Base-by-base conservation (phyloP, 768 basidiomycete genomes). In the Favolaschia claudopus region DNA sequence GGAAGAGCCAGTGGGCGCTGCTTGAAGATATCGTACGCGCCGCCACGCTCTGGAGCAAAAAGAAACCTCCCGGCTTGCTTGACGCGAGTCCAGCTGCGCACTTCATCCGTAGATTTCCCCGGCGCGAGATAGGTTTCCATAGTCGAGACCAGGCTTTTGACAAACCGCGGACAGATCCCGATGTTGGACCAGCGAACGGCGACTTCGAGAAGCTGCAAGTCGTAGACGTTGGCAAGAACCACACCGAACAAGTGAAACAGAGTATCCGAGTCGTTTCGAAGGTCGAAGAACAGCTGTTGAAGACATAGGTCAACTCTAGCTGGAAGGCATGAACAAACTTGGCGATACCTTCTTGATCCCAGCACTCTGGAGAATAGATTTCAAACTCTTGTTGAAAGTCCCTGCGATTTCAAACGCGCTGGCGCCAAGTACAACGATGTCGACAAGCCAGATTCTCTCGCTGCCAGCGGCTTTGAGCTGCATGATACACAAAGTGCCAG, bases 231-330 rank as follows among this genome's bases (percentile, higher is more conserved):
- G n/a, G 60, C 59, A 9, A 76, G 59, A 7, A 58, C 58, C 15
- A 76, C 54, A 14, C 60, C 60, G 55, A 72, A 74, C 19, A 72
- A 47, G 37, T 73, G 66, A 40, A 52, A 71, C 15, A 76, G 56
- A 1, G 75, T 74, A 42, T 76, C 75, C 2, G 74, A 70, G 59
- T 76, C 75, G 54, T 70, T 72, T 20, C 75, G 61, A 25, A 76
- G 72, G 45, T 76, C 75, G 58, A 67, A 76, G 43, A 76, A 72
- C 9, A 73, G 57, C 74, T 75, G 20, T 15, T 22, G 13, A 66
- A 50, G 25, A 64, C 28, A 20, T 15, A 22, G 14, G 37, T 48
- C 19, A 68, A 50, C 19, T 9, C 9, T 34, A 34, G n/a, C n/a
- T 34, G 33, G 10, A 34, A 34, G 33, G 33, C 33, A 17, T 38